Conservation (phyloP, 2,329 filamentous ascomycete genomes). For the Akanthomyces uredinophilus region DNA sequence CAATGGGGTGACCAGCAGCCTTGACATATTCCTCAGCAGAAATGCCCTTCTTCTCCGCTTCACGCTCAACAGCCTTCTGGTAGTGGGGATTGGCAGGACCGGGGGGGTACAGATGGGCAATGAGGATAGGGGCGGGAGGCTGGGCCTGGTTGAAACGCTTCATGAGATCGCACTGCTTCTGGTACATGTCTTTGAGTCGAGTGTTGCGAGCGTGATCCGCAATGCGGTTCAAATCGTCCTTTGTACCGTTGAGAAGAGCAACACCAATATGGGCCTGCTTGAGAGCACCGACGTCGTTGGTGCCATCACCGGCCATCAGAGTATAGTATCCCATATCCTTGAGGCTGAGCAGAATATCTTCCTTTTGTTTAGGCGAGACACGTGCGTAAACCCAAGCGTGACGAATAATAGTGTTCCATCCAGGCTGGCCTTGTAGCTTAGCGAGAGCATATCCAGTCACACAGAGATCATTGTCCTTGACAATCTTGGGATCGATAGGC, state of each 20-base stretch:
- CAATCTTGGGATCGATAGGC: constrained; percentile 72
- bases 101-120: constrained; percentile 91
- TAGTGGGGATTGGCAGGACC: constrained; percentile 91
- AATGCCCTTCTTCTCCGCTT: constrained; percentile 73
- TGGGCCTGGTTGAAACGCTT: constrained; percentile 87
- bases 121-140: constrained; percentile 86
- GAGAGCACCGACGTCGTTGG: constrained; percentile 93
- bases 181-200: constrained; percentile 98
- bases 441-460: constrained; percentile 90
- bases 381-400: constrained; percentile 97
- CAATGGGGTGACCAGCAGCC: constrained; percentile 47
- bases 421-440: constrained; percentile 78
- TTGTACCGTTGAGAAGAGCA: constrained; percentile 89
- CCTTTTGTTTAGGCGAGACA: constrained; percentile 97
- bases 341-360: constrained; percentile 92
- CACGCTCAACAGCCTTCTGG: constrained; percentile 81
- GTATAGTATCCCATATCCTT: constrained; percentile 98
- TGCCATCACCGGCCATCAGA: constrained; percentile 97
- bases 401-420: constrained; percentile 71
- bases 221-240: constrained; percentile 85
- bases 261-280: constrained; percentile 98
- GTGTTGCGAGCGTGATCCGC: constrained; percentile 89
- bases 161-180: constrained; percentile 92
- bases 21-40: constrained; percentile 54
- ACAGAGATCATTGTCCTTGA: constrained; percentile 85